Evolutionary conservation across 805 yeast genomes (phyloP), one percentile per base, ranked within the genome.

Genomic region (Trichomonascus vanleenenianus): DNA sequence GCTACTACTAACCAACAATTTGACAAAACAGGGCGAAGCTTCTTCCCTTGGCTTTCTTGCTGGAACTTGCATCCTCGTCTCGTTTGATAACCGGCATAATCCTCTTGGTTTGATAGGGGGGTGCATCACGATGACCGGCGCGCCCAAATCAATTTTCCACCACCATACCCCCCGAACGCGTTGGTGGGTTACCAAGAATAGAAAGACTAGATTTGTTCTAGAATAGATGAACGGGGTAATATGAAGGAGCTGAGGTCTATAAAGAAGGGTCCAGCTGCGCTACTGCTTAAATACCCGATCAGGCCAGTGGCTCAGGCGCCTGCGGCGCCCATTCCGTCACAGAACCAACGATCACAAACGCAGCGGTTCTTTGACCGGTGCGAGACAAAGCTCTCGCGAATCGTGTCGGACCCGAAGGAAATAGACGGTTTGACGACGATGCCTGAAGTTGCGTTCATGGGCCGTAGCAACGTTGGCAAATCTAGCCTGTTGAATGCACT

Each of bases 381-480:
- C 36, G 49, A 53, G 4, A 61, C 43, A 43, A 53, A 41, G 50
- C 64, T 45, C 40, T 50, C 46, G 42, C 62, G 58, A 14, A 36
- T 47, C 9, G 45, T 50, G 22, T 30, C 39, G 64, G 64, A 22
- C 58, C 58, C 45, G 61, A 65, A 25, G 44, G 60, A 10, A 50
- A 54, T 16, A 59, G 48, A 38, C 52, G 53, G 43, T 43, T 46
- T 10, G 44, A 44, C 10, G 19, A 34, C 40, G 30, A 47, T 83
- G 10, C 95, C 96, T 0, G 96, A 87, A 56, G 75, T 87, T 3
- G 67, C 83, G 2, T 71, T 88, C 40, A 54, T 88, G 39, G 96
- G 97, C 0, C 75, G 85, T 51, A 82, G 94, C 40, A 88, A 88
- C 55, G 88, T 82, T 6, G 97, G 96, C 0, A 88, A 88, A 58